Conservation (phyloP, 2,329 filamentous ascomycete genomes). For the Teratosphaeriaceae sp. region DNA sequence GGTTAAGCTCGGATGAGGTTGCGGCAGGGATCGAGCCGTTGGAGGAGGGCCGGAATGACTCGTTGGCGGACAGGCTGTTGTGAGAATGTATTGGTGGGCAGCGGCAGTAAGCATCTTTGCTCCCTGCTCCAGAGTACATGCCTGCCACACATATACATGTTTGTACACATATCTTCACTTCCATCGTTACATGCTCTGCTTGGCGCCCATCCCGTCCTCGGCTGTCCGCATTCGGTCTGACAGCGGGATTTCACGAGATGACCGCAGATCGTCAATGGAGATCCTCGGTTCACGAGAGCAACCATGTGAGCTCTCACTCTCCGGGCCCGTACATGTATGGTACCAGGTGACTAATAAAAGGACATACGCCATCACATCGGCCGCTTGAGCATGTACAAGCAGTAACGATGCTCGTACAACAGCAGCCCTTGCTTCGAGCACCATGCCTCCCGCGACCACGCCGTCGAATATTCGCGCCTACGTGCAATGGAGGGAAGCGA, state of each 20-base stretch:
- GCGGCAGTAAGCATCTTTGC: not conserved
- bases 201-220: too few relatives aligned
- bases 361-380: not conserved
- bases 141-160: too few relatives aligned
- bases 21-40: not conserved
- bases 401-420: conserved; percentile 1
- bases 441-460: conserved; percentile 10
- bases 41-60: not conserved
- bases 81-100: not conserved
- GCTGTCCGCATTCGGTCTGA: too few relatives aligned
- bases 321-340: too few relatives aligned
- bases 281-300: too few relatives aligned
- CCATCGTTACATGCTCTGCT: too few relatives aligned
- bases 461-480: conserved; percentile 82
- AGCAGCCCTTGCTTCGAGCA: conserved; percentile 2
- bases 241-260: not conserved
- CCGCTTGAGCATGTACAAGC: not conserved
- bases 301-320: too few relatives aligned
- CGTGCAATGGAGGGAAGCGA: conserved; percentile 88
- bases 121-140: too few relatives aligned
- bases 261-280: not conserved
- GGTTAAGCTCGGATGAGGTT: conserved; percentile 11
- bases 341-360: too few relatives aligned
- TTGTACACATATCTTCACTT: too few relatives aligned
- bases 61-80: conserved; percentile 5